Percentiles rank a stretch among this genome's conserved stretches.
Conservation (phyloP, 768 basidiomycete genomes). For the Leccinum broughii region DNA sequence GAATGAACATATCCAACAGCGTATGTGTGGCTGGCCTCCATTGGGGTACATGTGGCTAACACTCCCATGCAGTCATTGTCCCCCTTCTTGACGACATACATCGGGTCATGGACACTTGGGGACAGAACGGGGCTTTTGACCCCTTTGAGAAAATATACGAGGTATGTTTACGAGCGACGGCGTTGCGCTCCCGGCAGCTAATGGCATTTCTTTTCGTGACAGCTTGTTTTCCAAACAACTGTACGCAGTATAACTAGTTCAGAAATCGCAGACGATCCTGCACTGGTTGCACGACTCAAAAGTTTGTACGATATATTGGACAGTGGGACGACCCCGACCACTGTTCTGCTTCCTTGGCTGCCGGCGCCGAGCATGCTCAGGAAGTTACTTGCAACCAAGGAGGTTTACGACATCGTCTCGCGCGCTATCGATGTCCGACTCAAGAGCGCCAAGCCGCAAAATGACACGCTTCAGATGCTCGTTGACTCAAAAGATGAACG, state of each 20-base stretch:
- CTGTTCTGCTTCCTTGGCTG: slow-evolving; percentile 75
- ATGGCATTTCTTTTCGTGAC: background rate
- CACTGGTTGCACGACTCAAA: slow-evolving; percentile 60
- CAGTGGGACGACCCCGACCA: slow-evolving; percentile 67
- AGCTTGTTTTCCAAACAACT: slow-evolving; percentile 75
- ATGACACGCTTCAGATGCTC: slow-evolving; percentile 75
- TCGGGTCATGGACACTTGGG: slow-evolving; percentile 64
- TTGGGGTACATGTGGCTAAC: slow-evolving; percentile 7
- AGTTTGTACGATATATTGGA: slow-evolving; percentile 69
- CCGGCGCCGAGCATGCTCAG: slow-evolving; percentile 71
- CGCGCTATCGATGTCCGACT: slow-evolving; percentile 56
- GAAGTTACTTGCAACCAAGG: slow-evolving; percentile 72
- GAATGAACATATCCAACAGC: slow-evolving; percentile 55
- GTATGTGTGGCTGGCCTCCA: slow-evolving; percentile 42
- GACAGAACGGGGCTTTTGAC: slow-evolving; percentile 61
- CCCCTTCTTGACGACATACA: slow-evolving; percentile 64
- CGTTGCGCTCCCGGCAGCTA: background rate
- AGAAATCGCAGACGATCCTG: slow-evolving; percentile 70
- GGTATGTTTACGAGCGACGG: slow-evolving; percentile 37
- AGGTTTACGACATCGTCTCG: slow-evolving; percentile 70
- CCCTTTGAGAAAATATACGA: slow-evolving; percentile 73
- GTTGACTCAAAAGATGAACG: slow-evolving; percentile 70
- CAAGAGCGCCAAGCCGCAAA: slow-evolving; percentile 52
- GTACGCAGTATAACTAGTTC: slow-evolving; percentile 64
- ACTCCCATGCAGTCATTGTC: slow-evolving; percentile 55